A percentile compares a stretch with the other conserved stretches of the same genome.
phyloP scores from a whole-genome alignment of 1,139 yeast species.

The Sugiyamaella novakii region DNA sequence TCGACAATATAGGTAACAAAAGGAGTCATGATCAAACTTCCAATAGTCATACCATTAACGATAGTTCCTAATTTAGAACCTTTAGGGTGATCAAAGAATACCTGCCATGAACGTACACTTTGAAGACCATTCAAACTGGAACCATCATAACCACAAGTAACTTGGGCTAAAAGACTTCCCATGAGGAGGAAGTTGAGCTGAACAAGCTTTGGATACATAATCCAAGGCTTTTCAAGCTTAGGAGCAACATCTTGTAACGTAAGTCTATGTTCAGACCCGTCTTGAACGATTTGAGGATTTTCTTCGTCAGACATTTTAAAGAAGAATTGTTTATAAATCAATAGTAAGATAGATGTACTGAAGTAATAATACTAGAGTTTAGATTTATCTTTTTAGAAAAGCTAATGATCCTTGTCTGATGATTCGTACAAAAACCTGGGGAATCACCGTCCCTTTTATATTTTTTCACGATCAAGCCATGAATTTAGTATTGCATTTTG shows the following conservation, averaged over 20 bases:
- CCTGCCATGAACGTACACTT: slow-evolving; percentile 41
- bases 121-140: slow-evolving; percentile 50
- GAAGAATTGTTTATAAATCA: too few relatives aligned
- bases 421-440: slow-evolving; percentile 9
- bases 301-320: slow-evolving; percentile 10
- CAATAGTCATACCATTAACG: slow-evolving; percentile 23
- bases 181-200: slow-evolving; percentile 45
- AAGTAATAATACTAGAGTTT: too few relatives aligned
- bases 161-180: slow-evolving; percentile 48
- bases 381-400: too few relatives aligned
- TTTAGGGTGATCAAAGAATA: slow-evolving; percentile 44
- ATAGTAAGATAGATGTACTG: too few relatives aligned
- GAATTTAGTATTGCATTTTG: background rate
- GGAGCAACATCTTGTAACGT: slow-evolving; percentile 21
- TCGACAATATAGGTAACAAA: slow-evolving; percentile 56
- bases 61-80: slow-evolving; percentile 47
- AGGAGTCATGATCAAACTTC: slow-evolving; percentile 68
- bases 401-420: background rate
- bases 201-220: slow-evolving; percentile 39
- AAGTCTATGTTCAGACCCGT: slow-evolving; percentile 3
- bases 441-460: slow-evolving; percentile 9
- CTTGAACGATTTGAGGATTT: background rate
- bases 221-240: slow-evolving; percentile 19
- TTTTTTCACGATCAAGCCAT: background rate
- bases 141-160: slow-evolving; percentile 56